Evolutionary conservation across 1,284 basidiomycete genomes (phyloP).

Genomic region (Rugosomyces carneus): DNA sequence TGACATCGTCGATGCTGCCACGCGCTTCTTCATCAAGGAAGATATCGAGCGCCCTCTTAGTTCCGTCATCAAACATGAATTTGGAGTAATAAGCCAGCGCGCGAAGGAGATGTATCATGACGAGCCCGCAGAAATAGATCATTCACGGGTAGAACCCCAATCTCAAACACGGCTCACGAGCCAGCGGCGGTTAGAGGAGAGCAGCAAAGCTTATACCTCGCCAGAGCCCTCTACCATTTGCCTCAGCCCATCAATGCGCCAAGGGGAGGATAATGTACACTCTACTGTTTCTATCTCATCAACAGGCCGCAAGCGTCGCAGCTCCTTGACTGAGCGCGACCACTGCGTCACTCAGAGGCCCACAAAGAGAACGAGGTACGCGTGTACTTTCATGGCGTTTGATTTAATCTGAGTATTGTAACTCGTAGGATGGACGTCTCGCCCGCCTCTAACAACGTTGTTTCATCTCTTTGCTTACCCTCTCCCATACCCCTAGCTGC

Average conservation of each 20-base stretch:
- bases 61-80: conserved; percentile 23
- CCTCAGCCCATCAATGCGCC: not conserved
- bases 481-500: not conserved
- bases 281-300: not conserved
- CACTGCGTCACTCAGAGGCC: not conserved
- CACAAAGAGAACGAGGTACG: not conserved
- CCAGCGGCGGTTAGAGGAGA: conserved; percentile 3
- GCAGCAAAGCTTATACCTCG: conserved; percentile 14
- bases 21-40: conserved; percentile 30
- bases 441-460: not conserved
- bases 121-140: conserved; percentile 22
- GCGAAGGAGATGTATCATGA: conserved; percentile 29
- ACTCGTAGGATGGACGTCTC: not conserved
- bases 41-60: conserved; percentile 20
- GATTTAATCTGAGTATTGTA: too few species aligned
- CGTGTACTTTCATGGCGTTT: not conserved
- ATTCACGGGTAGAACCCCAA: conserved; percentile 12
- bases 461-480: not conserved
- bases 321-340: not conserved
- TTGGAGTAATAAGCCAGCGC: conserved; percentile 28
- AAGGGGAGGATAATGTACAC: not conserved
- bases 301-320: not conserved
- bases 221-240: conserved; percentile 9
- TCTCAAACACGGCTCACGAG: conserved; percentile 9
- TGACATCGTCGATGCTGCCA: conserved; percentile 36